These are phyloP conservation scores for Porogramme epimiltina DNA, from an alignment of 1,284 basidiomycete species.

Conservation along the genomic window DNA sequence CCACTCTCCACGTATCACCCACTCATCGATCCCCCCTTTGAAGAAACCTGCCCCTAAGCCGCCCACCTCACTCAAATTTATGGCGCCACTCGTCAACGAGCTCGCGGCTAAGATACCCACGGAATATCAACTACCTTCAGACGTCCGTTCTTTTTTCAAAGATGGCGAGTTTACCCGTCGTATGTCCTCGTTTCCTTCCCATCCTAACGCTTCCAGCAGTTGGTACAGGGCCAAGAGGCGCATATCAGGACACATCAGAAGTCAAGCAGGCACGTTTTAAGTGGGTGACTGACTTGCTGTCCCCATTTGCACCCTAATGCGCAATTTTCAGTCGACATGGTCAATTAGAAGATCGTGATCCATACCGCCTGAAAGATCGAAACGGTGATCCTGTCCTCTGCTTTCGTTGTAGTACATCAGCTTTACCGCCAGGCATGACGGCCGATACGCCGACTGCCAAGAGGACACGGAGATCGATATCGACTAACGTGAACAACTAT, in stretches of 20 bases:
- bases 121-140: conserved; percentile 89
- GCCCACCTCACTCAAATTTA: conserved; percentile 51
- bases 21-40: conserved; percentile 11
- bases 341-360: conserved; percentile 89
- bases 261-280: conserved; percentile 78
- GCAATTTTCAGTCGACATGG: conserved; percentile 74
- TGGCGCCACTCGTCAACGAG: conserved; percentile 71
- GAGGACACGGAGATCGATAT: conserved; percentile 47
- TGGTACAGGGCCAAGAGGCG: conserved; percentile 69
- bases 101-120: conserved; percentile 67
- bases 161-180: conserved; percentile 60
- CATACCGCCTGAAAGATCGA: conserved; percentile 84
- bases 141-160: conserved; percentile 86
- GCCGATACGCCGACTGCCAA: conserved; percentile 56
- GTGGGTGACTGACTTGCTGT: conserved; percentile 45
- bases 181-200: no score
- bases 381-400: conserved; percentile 85
- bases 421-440: conserved; percentile 54
- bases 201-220: no score
- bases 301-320: conserved; percentile 17
- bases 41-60: conserved; percentile 69
- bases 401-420: conserved; percentile 85
- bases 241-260: conserved; percentile 78
- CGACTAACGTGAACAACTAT: conserved; percentile 27
- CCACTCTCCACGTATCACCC: conserved; percentile 5